These are phyloP conservation scores for Lactarius hengduanensis DNA, from an alignment of 768 basidiomycete species.

Conservation along the genomic window DNA sequence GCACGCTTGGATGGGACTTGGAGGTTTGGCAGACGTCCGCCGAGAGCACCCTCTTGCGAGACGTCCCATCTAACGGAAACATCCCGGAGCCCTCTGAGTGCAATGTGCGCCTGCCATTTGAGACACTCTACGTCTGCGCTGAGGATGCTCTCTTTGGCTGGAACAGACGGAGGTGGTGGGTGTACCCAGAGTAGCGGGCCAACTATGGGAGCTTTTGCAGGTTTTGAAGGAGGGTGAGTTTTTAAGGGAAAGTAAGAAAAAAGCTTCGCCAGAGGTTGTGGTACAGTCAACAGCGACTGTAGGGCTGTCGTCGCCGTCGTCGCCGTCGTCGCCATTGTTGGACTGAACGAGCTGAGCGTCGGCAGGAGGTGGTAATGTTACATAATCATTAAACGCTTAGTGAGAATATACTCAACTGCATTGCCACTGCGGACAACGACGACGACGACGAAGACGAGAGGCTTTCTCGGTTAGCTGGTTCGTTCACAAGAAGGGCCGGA, in stretches of 20 bases:
- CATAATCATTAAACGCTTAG: neutral
- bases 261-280: slow-evolving; percentile 23
- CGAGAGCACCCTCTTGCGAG: slow-evolving; percentile 64
- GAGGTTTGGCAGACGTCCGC: slow-evolving; percentile 66
- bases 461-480: neutral
- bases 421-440: neutral
- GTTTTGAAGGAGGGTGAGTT: slow-evolving; percentile 28
- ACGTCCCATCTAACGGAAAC: slow-evolving; percentile 68
- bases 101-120: slow-evolving; percentile 86
- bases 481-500: neutral
- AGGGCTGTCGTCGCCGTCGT: slow-evolving; percentile 24
- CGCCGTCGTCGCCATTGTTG: neutral
- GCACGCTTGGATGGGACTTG: slow-evolving; percentile 47
- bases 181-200: slow-evolving; percentile 66
- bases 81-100: slow-evolving; percentile 55
- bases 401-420: neutral
- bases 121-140: slow-evolving; percentile 83
- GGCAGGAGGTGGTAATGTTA: neutral
- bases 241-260: slow-evolving; percentile 30
- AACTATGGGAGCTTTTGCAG: slow-evolving; percentile 24
- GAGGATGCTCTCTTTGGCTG: slow-evolving; percentile 38
- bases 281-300: slow-evolving; percentile 16
- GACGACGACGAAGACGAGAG: neutral
- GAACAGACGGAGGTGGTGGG: slow-evolving; percentile 39
- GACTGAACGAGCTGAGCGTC: neutral